Evolutionary conservation across 768 basidiomycete genomes (phyloP).

Genomic region (Lyophyllum shimeji): DNA sequence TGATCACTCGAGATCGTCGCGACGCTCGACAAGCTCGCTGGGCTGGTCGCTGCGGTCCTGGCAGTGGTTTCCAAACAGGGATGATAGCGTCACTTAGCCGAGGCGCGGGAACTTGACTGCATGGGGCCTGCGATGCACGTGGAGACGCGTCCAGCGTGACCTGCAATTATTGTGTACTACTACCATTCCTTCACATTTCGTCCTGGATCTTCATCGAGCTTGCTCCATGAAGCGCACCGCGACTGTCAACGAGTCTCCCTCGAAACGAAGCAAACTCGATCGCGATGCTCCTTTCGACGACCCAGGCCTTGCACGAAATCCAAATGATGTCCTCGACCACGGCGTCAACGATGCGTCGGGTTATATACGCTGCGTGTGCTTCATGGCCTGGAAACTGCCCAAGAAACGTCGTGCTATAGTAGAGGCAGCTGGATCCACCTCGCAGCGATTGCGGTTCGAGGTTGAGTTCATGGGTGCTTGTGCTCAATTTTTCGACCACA

Average conservation of each 20-base stretch:
- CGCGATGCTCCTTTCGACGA: constrained; percentile 19
- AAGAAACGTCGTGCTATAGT: constrained; percentile 30
- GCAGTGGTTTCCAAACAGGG: neutral
- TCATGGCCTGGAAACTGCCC: constrained; percentile 44
- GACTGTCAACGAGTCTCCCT: neutral
- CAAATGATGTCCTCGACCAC: constrained; percentile 30
- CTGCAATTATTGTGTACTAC: neutral
- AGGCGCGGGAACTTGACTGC: neutral
- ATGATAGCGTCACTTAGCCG: neutral
- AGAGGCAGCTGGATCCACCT: constrained; percentile 22
- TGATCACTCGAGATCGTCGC: neutral
- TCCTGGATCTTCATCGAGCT: neutral
- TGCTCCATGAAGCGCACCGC: constrained; percentile 10
- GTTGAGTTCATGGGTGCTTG: constrained; percentile 35
- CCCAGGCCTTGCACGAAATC: constrained; percentile 23
- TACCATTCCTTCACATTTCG: too few relatives aligned
- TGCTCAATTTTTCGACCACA: constrained; percentile 28
- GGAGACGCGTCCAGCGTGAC: constrained; percentile 11
- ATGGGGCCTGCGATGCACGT: constrained; percentile 13
- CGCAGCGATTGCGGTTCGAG: constrained; percentile 32
- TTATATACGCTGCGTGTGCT: constrained; percentile 39
- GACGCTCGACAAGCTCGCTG: constrained; percentile 1
- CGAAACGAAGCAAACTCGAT: constrained; percentile 11
- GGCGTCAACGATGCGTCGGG: constrained; percentile 30
- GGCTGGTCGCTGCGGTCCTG: neutral